A percentile compares a stretch with the other conserved stretches of the same genome.
phyloP scores from a whole-genome alignment of 345 rosid species.

The Eucalyptus sp. region DNA sequence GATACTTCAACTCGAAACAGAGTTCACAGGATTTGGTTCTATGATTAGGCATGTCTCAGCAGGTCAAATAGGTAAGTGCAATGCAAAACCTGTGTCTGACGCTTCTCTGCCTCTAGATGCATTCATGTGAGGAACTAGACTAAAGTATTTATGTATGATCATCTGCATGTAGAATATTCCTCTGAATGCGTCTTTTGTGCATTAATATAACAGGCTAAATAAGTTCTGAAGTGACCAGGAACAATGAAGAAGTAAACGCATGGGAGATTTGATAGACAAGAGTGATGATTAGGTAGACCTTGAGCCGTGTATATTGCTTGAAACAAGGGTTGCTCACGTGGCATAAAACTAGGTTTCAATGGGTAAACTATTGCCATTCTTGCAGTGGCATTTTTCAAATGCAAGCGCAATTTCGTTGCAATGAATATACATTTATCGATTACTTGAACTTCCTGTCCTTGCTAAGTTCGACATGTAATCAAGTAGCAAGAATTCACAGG shows the following conservation, averaged over 20 bases:
- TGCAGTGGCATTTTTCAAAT: background rate
- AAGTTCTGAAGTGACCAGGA: background rate
- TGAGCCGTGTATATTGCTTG: background rate
- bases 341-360: background rate
- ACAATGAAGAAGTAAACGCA: background rate
- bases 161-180: background rate
- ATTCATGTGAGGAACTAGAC: background rate
- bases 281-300: background rate
- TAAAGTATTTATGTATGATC: background rate
- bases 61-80: background rate
- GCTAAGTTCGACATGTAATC: background rate
- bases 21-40: background rate
- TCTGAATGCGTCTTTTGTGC: background rate
- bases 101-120: background rate
- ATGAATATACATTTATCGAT: background rate
- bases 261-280: background rate
- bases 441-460: background rate
- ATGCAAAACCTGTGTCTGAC: background rate
- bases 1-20: background rate
- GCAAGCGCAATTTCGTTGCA: background rate
- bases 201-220: background rate
- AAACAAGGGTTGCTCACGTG: background rate
- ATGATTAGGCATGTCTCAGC: background rate
- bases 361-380: background rate
- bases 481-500: background rate